phyloP scores from a whole-genome alignment of 2,329 filamentous ascomycete genomes.

The Graphilbum fragrans region DNA sequence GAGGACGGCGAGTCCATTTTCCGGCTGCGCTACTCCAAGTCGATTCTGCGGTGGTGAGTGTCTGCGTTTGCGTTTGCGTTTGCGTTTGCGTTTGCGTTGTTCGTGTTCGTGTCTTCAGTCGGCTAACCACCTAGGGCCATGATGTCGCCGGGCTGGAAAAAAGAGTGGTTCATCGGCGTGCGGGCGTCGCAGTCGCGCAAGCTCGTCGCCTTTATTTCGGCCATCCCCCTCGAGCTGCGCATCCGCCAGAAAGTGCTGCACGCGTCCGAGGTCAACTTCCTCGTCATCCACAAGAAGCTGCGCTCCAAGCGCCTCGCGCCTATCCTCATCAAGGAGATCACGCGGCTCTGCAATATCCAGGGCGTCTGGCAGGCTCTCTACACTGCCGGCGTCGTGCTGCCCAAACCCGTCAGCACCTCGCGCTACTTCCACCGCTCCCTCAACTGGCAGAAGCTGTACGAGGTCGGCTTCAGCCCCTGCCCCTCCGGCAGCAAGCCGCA shows the following conservation, averaged over 20 bases:
- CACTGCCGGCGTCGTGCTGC: conserved; percentile 82
- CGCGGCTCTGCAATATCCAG: conserved; percentile 74
- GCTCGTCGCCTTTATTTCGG: conserved; percentile 91
- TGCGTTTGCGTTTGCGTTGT: not conserved
- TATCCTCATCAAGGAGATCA: conserved; percentile 95
- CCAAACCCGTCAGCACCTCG: conserved; percentile 83
- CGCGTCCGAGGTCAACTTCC: conserved; percentile 92
- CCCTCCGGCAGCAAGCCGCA: conserved; percentile 73
- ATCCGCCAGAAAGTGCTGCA: conserved; percentile 65
- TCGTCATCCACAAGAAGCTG: conserved; percentile 96
- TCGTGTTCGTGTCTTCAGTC: not conserved
- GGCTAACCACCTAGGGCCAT: conserved; percentile 53
- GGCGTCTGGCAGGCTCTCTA: conserved; percentile 93
- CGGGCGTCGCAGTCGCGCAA: conserved; percentile 72
- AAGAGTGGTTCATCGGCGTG: conserved; percentile 91
- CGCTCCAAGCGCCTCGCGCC: conserved; percentile 85
- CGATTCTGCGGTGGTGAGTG: conserved; percentile 75
- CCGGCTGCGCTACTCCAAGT: conserved; percentile 86
- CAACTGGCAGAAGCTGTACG: conserved; percentile 93
- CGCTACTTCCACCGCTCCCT: conserved; percentile 90
- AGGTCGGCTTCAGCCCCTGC: conserved; percentile 85
- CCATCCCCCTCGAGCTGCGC: conserved; percentile 72
- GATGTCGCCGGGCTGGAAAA: conserved; percentile 87
- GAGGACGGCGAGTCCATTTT: conserved; percentile 97
- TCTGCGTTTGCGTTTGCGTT: not conserved